Conservation (phyloP, 352 stramenopile species). For the Pythium guiyangense region DNA sequence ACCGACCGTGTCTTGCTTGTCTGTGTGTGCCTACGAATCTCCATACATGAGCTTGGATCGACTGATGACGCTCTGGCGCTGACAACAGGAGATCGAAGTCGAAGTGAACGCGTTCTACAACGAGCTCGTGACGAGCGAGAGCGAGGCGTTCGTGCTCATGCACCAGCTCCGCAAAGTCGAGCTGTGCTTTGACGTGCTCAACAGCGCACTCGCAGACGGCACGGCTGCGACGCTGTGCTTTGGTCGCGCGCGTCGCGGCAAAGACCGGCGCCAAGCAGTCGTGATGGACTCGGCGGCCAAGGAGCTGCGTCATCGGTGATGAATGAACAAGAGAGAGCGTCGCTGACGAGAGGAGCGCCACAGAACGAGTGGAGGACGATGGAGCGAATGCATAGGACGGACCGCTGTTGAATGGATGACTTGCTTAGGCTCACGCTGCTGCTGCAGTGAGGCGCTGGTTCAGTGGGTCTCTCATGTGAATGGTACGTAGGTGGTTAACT, state of each 20-base stretch:
- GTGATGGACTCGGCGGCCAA: constrained; percentile 61
- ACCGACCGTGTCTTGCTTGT: background rate
- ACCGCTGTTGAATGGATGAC: no score
- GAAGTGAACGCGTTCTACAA: constrained; percentile 73
- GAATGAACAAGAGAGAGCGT: background rate
- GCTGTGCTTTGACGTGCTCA: constrained; percentile 59
- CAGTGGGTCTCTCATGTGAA: no score
- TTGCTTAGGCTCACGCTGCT: no score
- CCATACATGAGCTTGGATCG: no score
- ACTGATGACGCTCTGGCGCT: constrained; percentile 1
- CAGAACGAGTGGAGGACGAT: background rate
- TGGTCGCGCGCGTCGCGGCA: constrained; percentile 56
- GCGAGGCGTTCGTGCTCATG: constrained; percentile 46
- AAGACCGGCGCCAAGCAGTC: constrained; percentile 63
- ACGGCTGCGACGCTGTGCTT: constrained; percentile 38
- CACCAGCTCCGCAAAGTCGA: constrained; percentile 74
- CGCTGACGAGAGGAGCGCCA: no score
- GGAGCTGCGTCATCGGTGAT: constrained; percentile 57
- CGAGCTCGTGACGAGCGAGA: constrained; percentile 43
- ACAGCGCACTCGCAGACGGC: constrained; percentile 20
- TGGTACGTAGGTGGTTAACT: no score
- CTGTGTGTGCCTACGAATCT: background rate
- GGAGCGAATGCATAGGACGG: no score
- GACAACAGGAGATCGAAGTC: constrained; percentile 57
- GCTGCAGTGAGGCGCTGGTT: no score